These are phyloP conservation scores for Magnaporthiopsis incrustans DNA, from an alignment of 2,329 filamentous ascomycete species.

Conservation along the genomic window DNA sequence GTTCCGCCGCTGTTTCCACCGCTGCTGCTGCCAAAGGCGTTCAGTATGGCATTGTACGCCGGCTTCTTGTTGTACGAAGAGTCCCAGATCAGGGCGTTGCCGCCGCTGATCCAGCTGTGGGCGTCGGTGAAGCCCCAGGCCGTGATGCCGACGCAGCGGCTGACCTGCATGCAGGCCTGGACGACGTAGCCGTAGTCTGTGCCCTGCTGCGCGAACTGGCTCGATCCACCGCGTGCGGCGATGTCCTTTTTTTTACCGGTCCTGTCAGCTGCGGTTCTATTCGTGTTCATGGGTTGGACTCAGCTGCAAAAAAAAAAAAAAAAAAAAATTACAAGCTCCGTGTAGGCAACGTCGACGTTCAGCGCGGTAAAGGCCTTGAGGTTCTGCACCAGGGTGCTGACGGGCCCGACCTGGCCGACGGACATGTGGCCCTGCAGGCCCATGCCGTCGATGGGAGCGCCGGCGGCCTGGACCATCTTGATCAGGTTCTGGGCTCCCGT, in stretches of 20 bases:
- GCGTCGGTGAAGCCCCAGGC: conserved; percentile 28
- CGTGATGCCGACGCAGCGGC: conserved; percentile 21
- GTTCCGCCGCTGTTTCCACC: not conserved
- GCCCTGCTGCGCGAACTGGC: not conserved
- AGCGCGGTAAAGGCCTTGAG: conserved; percentile 32
- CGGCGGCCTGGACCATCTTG: conserved; percentile 20
- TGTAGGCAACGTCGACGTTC: conserved; percentile 40
- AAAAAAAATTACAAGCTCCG: conserved; percentile 29
- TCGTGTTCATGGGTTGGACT: no score
- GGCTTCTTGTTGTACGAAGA: conserved; percentile 12
- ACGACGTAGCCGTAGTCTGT: conserved; percentile 27
- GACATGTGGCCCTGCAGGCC: conserved; percentile 44
- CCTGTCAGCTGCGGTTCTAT: not conserved
- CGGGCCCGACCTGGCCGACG: conserved; percentile 31
- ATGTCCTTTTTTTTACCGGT: not conserved
- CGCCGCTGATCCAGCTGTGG: conserved; percentile 22
- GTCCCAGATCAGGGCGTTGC: conserved; percentile 10
- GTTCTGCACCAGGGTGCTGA: conserved; percentile 26
- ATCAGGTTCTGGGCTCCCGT: conserved; percentile 25
- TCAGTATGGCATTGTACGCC: conserved; percentile 11
- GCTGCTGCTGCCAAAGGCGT: conserved; percentile 6
- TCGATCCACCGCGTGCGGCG: not conserved
- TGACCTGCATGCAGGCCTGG: conserved; percentile 18
- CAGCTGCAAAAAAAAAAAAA: no score
- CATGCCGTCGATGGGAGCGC: conserved; percentile 41